Conservation (phyloP, 78 protist species). For the Ministeria vibrans region DNA sequence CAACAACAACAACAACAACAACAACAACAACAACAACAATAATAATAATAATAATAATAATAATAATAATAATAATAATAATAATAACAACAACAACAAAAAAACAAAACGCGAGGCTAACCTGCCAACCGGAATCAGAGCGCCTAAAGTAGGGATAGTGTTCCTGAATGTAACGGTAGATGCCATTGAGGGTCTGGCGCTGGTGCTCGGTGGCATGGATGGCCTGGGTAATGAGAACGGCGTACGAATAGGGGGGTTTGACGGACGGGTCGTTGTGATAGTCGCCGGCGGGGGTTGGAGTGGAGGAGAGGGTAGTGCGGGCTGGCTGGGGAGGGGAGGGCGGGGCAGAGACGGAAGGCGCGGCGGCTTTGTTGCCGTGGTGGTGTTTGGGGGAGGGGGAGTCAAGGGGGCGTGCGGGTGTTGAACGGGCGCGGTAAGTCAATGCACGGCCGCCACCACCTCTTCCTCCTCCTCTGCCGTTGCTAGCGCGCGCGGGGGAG, state of each 20-base stretch:
- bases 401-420: background rate
- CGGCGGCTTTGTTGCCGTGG: background rate
- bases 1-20: too few relatives aligned
- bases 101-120: too few relatives aligned
- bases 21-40: too few relatives aligned
- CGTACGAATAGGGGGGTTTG: conserved; percentile 11
- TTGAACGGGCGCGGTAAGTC: background rate
- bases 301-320: background rate
- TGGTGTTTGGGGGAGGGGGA: background rate
- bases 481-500: background rate
- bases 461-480: background rate
- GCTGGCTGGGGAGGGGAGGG: background rate
- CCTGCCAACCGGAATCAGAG: conserved; percentile 8
- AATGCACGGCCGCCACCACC: background rate
- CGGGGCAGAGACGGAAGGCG: background rate
- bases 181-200: background rate
- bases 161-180: conserved; percentile 3
- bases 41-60: too few relatives aligned
- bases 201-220: background rate
- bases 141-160: background rate
- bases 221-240: conserved; percentile 5
- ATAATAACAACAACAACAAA: too few relatives aligned
- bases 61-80: too few relatives aligned
- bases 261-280: background rate
- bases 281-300: background rate